These are phyloP conservation scores for Lignosus rhinocerotis DNA, from an alignment of 1,284 basidiomycete species.

Conservation along the genomic window DNA sequence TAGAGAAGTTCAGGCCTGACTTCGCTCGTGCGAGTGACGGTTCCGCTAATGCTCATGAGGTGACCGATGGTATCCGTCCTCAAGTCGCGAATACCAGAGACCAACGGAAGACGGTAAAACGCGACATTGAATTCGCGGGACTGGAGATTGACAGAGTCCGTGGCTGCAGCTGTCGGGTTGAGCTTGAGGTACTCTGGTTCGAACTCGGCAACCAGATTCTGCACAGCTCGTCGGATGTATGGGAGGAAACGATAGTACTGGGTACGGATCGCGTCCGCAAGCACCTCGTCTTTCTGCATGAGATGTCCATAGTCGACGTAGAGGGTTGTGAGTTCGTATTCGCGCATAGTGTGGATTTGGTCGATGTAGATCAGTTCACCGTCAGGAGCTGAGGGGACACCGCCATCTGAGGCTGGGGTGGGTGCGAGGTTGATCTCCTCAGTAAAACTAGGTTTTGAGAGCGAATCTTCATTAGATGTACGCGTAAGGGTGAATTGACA, in stretches of 20 bases:
- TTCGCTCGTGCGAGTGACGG: slow-evolving; percentile 97
- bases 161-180: slow-evolving; percentile 77
- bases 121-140: slow-evolving; percentile 94
- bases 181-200: slow-evolving; percentile 94
- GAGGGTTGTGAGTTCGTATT: slow-evolving; percentile 91
- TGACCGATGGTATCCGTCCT: slow-evolving; percentile 92
- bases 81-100: slow-evolving; percentile 94
- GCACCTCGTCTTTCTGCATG: slow-evolving; percentile 85
- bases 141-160: slow-evolving; percentile 83
- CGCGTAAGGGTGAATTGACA: too few relatives aligned
- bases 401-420: slow-evolving; percentile 74
- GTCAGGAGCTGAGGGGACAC: slow-evolving; percentile 53
- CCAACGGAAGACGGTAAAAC: slow-evolving; percentile 94
- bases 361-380: slow-evolving; percentile 82
- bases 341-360: slow-evolving; percentile 91
- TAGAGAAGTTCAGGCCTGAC: slow-evolving; percentile 94
- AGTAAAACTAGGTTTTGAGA: slow-evolving; percentile 61
- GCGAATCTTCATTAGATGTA: slow-evolving; percentile 61
- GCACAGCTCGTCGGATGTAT: slow-evolving; percentile 88
- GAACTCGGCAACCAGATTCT: slow-evolving; percentile 86
- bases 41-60: slow-evolving; percentile 92
- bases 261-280: slow-evolving; percentile 89
- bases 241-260: slow-evolving; percentile 98
- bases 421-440: slow-evolving; percentile 73
- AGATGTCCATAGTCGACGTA: slow-evolving; percentile 96